A percentile compares a stretch with the other conserved stretches of the same genome.
Conservation (phyloP, 768 basidiomycete species). For the Multifurca ochricompacta region DNA sequence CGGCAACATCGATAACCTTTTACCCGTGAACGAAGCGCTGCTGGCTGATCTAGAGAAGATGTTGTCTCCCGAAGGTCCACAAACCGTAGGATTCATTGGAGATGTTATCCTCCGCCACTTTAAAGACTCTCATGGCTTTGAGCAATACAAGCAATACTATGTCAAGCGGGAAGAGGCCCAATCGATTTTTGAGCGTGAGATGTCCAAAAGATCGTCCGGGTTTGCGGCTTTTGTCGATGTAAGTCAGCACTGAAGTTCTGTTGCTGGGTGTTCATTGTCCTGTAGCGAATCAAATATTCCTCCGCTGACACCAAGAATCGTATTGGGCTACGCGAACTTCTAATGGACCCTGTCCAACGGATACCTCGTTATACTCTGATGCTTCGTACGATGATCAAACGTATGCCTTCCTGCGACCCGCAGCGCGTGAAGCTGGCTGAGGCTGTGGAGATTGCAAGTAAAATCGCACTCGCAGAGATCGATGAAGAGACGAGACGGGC, state of each 20-base stretch:
- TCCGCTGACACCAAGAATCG: constrained; percentile 67
- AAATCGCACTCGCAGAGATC: constrained; percentile 85
- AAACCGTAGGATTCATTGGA: constrained; percentile 59
- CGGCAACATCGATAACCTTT: constrained; percentile 84
- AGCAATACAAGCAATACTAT: constrained; percentile 88
- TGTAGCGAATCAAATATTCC: constrained; percentile 83
- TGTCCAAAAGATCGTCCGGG: constrained; percentile 68
- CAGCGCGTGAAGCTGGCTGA: constrained; percentile 74
- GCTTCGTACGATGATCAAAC: constrained; percentile 87
- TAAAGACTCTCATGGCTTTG: constrained; percentile 75
- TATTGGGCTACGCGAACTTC: constrained; percentile 79
- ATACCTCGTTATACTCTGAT: constrained; percentile 92
- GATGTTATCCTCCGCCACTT: constrained; percentile 86
- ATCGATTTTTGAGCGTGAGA: constrained; percentile 74
- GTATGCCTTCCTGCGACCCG: constrained; percentile 71
- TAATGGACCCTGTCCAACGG: constrained; percentile 95
- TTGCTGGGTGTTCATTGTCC: background rate
- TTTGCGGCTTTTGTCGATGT: constrained; percentile 89
- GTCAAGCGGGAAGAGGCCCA: constrained; percentile 91
- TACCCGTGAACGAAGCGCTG: constrained; percentile 87
- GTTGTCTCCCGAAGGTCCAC: constrained; percentile 50
- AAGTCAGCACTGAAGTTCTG: constrained; percentile 26
- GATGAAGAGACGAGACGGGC: constrained; percentile 89
- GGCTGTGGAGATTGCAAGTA: constrained; percentile 81
- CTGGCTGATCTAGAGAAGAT: constrained; percentile 76